Base-by-base conservation (phyloP, 805 yeast genomes). In the Grigorovia jiainica region DNA sequence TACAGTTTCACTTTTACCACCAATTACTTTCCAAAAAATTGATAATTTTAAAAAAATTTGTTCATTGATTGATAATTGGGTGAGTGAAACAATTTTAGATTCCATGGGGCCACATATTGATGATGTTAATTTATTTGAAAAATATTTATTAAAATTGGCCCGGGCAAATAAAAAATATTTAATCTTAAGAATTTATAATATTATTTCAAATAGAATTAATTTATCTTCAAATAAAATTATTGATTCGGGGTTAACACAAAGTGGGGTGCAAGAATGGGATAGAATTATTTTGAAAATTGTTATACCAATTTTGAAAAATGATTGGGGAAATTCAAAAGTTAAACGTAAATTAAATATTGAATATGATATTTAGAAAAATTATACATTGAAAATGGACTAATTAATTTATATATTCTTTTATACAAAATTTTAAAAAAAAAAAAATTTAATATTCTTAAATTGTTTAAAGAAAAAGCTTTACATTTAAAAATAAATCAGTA, bases 121-220 rank as follows among this genome's bases (percentile, higher is more conserved):
- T 25, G 78, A 73, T 45, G 47, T 67, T 2, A 49, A 46, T 10
- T 43, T 66, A 18, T 68, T 73, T 34, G 55, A 57, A 25, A 48
- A 44, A 10, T 72, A 62, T 48, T 41, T 72, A 30, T 38, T 45
- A 5, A 49, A 48, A 10, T 46, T 71, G 9, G 47, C 57, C 5
- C 46, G 43, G 10, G 38, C 57, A 7, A 63, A 64, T 43, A 43
- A 52, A 34, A 47, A 60, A 2, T 55, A 52, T 43, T 37, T 56
- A 19, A 48, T 50, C 15, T 44, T 60, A 38, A 46, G 51, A 27
- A 45, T 57, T 7, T 40, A 55, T 2, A 49, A 51, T 30, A 38
- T 53, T 29, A 46, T 60, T 16, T 52, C 61, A 5, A 44, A 42
- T 5, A 41, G 43, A 24, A 41, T 60, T 29, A 51, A 51, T 38